Percentiles rank a stretch among this genome's conserved stretches.
phyloP scores from a whole-genome alignment of 306 rosid genomes.

The Vigna nakashimae region DNA sequence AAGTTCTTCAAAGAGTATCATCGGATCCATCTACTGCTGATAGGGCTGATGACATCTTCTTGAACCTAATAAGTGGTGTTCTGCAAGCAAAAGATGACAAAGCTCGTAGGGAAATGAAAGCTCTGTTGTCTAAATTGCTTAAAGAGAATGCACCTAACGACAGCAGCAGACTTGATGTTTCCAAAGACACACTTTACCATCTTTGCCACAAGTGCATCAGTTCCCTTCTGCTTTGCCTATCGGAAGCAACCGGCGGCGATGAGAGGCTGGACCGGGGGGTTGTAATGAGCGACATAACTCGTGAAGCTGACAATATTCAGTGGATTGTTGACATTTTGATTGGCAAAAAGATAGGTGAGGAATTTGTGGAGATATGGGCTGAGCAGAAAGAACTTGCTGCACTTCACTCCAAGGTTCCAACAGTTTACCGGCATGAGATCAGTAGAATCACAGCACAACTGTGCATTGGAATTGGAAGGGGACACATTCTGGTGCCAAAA shows the following conservation, averaged over 20 bases:
- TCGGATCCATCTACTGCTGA: slow-evolving; percentile 65
- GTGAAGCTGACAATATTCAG: slow-evolving; percentile 88
- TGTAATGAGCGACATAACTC: slow-evolving; percentile 77
- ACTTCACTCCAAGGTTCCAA: slow-evolving; percentile 79
- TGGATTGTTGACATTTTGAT: slow-evolving; percentile 86
- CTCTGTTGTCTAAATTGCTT: slow-evolving; percentile 71
- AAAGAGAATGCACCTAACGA: slow-evolving; percentile 61
- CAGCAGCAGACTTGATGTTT: slow-evolving; percentile 64
- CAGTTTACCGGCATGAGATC: slow-evolving; percentile 76
- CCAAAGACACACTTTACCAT: slow-evolving; percentile 77
- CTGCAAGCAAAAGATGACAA: slow-evolving; percentile 88
- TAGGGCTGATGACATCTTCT: slow-evolving; percentile 63
- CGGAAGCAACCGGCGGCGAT: slow-evolving; percentile 58
- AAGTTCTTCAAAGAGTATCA: slow-evolving; percentile 73
- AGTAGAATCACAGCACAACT: slow-evolving; percentile 85
- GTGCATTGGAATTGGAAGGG: slow-evolving; percentile 83
- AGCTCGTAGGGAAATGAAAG: slow-evolving; percentile 86
- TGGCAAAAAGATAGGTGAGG: slow-evolving; percentile 73
- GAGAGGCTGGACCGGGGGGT: slow-evolving; percentile 63
- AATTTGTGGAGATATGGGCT: slow-evolving; percentile 88
- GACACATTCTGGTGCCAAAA: slow-evolving; percentile 76
- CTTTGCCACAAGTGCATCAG: slow-evolving; percentile 74
- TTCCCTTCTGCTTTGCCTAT: slow-evolving; percentile 71
- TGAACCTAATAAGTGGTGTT: slow-evolving; percentile 65
- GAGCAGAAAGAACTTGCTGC: slow-evolving; percentile 84